phyloP scores from a whole-genome alignment of 768 basidiomycete genomes.

The Fomitopsis serialis region DNA sequence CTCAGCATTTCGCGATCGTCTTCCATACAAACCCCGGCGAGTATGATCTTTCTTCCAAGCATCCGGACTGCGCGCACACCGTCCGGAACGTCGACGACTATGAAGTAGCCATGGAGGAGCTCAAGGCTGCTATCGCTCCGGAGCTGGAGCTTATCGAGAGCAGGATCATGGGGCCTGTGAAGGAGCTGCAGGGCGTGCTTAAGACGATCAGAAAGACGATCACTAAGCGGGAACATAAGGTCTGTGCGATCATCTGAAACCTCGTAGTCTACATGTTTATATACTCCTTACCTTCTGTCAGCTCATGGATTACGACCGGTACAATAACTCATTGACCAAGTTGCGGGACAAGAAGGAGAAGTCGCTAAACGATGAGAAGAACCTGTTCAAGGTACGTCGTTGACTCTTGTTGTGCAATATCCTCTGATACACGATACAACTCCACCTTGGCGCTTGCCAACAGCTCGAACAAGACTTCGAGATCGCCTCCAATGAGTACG shows the following conservation, averaged over 20 bases:
- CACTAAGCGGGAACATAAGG: constrained; percentile 96
- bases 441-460: not conserved
- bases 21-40: constrained; percentile 70
- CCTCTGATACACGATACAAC: not conserved
- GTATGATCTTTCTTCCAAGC: constrained; percentile 71
- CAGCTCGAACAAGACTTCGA: constrained; percentile 97
- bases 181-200: constrained; percentile 82
- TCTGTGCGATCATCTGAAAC: constrained; percentile 17
- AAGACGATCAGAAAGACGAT: constrained; percentile 92
- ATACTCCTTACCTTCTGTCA: constrained; percentile 21
- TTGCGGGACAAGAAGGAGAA: constrained; percentile 99
- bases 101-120: constrained; percentile 73
- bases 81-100: constrained; percentile 73
- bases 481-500: constrained; percentile 86
- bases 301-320: constrained; percentile 92
- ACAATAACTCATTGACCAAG: constrained; percentile 93
- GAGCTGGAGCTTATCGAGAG: constrained; percentile 94
- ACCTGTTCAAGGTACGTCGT: constrained; percentile 78
- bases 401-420: not conserved
- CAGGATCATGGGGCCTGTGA: constrained; percentile 78
- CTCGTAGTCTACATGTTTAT: not conserved
- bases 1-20: constrained; percentile 54
- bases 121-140: constrained; percentile 71
- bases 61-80: constrained; percentile 75
- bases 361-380: constrained; percentile 92